Evolutionary conservation across 257 asterid species (phyloP), one percentile per base, ranked within the genome.

Genomic region (Ophiorrhiza pumila): DNA sequence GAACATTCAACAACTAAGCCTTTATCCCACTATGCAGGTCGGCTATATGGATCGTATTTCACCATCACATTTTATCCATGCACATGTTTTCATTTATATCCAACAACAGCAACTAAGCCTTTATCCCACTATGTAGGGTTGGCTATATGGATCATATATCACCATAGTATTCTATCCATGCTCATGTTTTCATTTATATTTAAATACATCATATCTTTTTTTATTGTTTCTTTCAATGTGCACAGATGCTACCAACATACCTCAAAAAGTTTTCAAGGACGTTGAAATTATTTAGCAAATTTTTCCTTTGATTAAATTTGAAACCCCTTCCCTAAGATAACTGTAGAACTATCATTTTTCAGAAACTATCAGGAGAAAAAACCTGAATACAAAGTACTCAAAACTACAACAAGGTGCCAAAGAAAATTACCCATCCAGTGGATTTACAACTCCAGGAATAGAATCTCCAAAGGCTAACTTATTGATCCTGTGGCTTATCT

Each of bases 401-500:
- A 70, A 46, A 3, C 45, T 29, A 37, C 57, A 53, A 31, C 60
- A 23, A 74, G 71, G 72, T 71, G 56, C 31, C 62, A 68, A 81
- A 82, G 77, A 46, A 76, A 73, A 70, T 78, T 90, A 95, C 99
- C 96, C 96, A 71, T 95, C 99, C 71, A 92, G 88, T 11, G 99
- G 97, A 84, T 95, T 95, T 72, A 84, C 85, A 69, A 90, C 71
- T 78, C 97, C 97, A 55, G 98, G 99, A 85, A 90, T 88, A 65
- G 88, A 76, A 70, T 87, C 96, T 76, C 99, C 99, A 78, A 92
- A 92, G 41, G 97, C 80, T 60, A 95, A 66, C 83, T 90, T 95
- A 83, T 95, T 87, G 76, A 95, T 87, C 85, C 68, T 89, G 89
- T 92, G 99, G 84, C 91, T 92, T 74, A 95, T 92, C 99, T 95